phyloP scores from a whole-genome alignment of 116 monocot genomes.

The Trichopus zeylanicus region DNA sequence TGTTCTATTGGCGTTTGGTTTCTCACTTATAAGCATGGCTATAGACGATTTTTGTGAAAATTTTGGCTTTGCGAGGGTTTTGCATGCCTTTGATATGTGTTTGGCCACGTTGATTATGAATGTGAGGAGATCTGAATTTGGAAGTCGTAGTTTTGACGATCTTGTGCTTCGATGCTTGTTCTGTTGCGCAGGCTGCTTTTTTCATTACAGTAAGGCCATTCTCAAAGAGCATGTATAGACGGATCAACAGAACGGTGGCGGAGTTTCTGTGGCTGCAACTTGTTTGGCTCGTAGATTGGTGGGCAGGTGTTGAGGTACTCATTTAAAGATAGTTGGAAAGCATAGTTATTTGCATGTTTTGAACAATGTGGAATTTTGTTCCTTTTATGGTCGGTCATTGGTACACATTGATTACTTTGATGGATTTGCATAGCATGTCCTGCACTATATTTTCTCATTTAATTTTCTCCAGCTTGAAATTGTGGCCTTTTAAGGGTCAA shows the following conservation, averaged over 20 bases:
- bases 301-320: slow-evolving; percentile 91
- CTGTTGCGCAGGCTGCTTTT: background rate
- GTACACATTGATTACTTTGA: background rate
- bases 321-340: background rate
- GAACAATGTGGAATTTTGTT: background rate
- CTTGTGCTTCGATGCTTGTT: background rate
- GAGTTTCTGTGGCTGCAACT: slow-evolving; percentile 92
- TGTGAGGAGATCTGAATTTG: too few species aligned
- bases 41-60: too few species aligned
- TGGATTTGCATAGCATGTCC: background rate
- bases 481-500: too few species aligned
- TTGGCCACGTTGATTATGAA: too few species aligned
- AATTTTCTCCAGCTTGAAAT: background rate
- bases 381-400: background rate
- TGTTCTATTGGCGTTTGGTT: too few species aligned
- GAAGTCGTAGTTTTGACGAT: background rate
- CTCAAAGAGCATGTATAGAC: slow-evolving; percentile 77
- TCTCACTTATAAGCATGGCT: too few species aligned
- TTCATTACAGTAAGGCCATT: slow-evolving; percentile 45
- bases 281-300: slow-evolving; percentile 96
- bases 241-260: slow-evolving; percentile 72
- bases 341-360: background rate
- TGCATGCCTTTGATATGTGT: too few species aligned
- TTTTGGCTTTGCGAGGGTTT: too few species aligned
- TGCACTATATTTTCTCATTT: background rate